A percentile compares a stretch with the other conserved stretches of the same genome.
Evolutionary conservation across 2,329 filamentous ascomycete genomes (phyloP).

Genomic region (Dothidotthia symphoricarpi): DNA sequence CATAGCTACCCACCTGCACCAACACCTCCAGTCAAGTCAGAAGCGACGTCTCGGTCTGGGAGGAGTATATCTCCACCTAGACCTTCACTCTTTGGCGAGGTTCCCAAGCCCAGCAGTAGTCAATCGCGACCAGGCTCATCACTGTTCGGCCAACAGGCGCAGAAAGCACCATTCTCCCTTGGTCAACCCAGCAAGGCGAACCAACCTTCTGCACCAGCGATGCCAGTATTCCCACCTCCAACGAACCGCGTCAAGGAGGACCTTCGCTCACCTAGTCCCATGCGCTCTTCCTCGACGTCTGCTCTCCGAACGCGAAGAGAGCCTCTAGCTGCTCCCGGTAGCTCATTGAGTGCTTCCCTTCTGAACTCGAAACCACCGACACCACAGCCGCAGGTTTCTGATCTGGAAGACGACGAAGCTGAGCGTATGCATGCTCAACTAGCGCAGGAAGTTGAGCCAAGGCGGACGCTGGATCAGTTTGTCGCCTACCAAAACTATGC

Average conservation of each 20-base stretch:
- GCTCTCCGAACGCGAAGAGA: slow-evolving; percentile 29
- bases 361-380: slow-evolving; percentile 37
- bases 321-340: slow-evolving; percentile 33
- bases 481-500: slow-evolving; percentile 55
- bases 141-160: slow-evolving; percentile 19
- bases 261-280: slow-evolving; percentile 70
- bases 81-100: slow-evolving; percentile 18
- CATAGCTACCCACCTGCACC: slow-evolving; percentile 32
- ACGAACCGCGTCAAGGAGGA: slow-evolving; percentile 50
- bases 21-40: slow-evolving; percentile 33
- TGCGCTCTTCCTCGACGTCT: slow-evolving; percentile 59
- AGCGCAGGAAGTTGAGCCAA: slow-evolving; percentile 60
- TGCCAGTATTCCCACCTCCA: slow-evolving; percentile 54
- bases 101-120: slow-evolving; percentile 7
- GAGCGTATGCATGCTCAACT: slow-evolving; percentile 65
- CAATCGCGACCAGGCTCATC: slow-evolving; percentile 11
- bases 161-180: slow-evolving; percentile 12
- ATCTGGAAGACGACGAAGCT: slow-evolving; percentile 59
- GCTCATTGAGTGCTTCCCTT: slow-evolving; percentile 33
- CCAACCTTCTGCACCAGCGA: slow-evolving; percentile 20
- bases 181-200: slow-evolving; percentile 8
- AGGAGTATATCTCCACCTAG: slow-evolving; percentile 20
- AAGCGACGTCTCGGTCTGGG: slow-evolving; percentile 22
- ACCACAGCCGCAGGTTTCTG: slow-evolving; percentile 39
- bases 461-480: slow-evolving; percentile 64